Base-by-base conservation (phyloP, 163 green algal species). In the Volvox carteri region DNA sequence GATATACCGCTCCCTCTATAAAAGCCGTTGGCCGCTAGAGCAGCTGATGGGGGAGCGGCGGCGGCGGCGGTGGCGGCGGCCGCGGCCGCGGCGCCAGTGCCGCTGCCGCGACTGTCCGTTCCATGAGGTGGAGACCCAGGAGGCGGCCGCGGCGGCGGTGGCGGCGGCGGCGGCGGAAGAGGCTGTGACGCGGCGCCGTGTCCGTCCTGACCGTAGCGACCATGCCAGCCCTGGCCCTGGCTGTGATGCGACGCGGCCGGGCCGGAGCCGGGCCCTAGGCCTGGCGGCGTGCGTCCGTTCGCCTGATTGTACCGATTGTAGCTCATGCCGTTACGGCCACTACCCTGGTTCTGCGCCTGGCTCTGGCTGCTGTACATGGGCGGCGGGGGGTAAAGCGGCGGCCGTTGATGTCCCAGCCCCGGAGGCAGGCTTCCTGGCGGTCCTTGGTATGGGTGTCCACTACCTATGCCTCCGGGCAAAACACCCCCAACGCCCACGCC, bases 381-480 rank as follows among this genome's bases (percentile, higher is more conserved):
- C 46, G 52, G 78, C 54, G 39, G 78, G 9, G 65, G 46, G 23
- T 73, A 77, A 2, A 50, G 62, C 44, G 65, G 65, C 19, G 83
- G 83, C 21, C 83, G 83, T 50, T 73, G 67, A 50, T 74, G 56
- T 19, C 46, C 67, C 65, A 87, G 54, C 18, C 83, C 83, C 4
- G 35, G 68, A 0, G 58, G 41, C 80, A 87, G 78, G 44, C 30
- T n/a, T 23, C 42, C 62, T n/a, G 25, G 12, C 2, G 62, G 62
- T 28, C 60, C 79, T 44, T 62, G 60, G 80, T 68, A 87, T 7
- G 28, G 33, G 67, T 81, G 56, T 25, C 35, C 83, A 1, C 25
- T 35, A 35, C 78, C 60, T 28, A 86, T 60, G 39, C 58, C 78
- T 21, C 41, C 78, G 19, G n/a, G n/a, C 65, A 87, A 77, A 4